Base-by-base conservation (phyloP, 176 grass and related monocot genomes). In the Zea luxurians region DNA sequence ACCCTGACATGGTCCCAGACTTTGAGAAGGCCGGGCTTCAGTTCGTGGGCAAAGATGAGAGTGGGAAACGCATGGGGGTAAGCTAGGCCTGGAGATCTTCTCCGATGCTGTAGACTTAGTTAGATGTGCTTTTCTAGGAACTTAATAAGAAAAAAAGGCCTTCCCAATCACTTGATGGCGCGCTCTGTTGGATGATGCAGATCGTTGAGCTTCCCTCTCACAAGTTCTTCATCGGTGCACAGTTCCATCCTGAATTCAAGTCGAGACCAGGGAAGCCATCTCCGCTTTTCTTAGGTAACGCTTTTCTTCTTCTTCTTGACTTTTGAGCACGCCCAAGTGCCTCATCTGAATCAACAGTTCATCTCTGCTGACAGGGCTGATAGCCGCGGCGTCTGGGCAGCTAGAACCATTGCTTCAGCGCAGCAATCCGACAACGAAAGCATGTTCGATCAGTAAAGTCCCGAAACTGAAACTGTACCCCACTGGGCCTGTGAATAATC, bases 211-310 rank as follows among this genome's bases (percentile, higher is more conserved):
- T 99, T 44, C 90, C 85, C 37, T 79, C 57, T 70, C 96, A 99
- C 68, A 91, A 87, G 46, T 99, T 83, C 70, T 99, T 89, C 63
- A 72, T 95, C 11, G 92, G 96, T 40, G 83, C 84, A 68, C 96
- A 99, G 50, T 99, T 99, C 83, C 96, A 99, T 76, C 96, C 96
- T 37, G 96, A 99, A 83, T 99, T 90, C 65, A 95, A 99, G 86
- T 99, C 96, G 21, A 88, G 92, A 80, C 92, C 92, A 18, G 89
- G 90, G 81, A 95, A 89, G 13, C 92, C 96, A 17, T 92, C 89
- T 78, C 77, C 96, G 35, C 88, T 99, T 77, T 99, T 99, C 88
- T 79, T 87, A 92, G 96, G 96, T 99, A 95, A 90, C 48, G 27
- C 40, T 20, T 36, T 20, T 61, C 52, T 63, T 48, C 36, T 47